Base-by-base conservation (phyloP, 139 green algal genomes). In the Parachlorella kessleri region DNA sequence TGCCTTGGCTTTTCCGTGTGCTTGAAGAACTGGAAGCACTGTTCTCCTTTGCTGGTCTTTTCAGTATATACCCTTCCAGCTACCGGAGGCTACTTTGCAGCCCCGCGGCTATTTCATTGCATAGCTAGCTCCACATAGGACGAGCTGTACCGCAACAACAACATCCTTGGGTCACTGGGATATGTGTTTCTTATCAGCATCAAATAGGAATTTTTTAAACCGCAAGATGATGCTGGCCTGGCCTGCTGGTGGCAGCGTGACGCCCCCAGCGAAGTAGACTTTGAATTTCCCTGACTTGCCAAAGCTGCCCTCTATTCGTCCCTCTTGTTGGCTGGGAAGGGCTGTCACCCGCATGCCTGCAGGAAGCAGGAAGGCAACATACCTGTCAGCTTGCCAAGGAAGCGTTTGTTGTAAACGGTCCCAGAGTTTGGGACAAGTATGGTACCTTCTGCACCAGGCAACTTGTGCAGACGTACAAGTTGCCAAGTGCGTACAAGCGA, bases 231-330 rank as follows among this genome's bases (percentile, higher is more conserved):
- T 59, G 6, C 75, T 78, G 54, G 41, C 37, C n/a, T 63, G 38
- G n/a, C 78, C 39, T n/a, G 69, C 76, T 14, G 67, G 64, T 38
- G 77, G n/a, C 4, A 63, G 35, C 3, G 37, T 55, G 0, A 92
- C 28, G 6, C 86, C 86, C 0, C 35, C 39, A 0, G 73, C 23
- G 39, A 96, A 95, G 36, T 75, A 23, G 7, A 95, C 91, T 55
- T 90, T 95, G 76, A 97, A 91, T 82, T 97, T 97, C 26, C 94
- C 94, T 39, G 84, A 92, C 73, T 94, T 97, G 53, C 94, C 94
- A 86, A 98, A 98, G 1, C 87, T 76, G 0, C 88, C 88, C 30
- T 91, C 82, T n/a, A 98, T 81, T 38, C 93, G 93, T 32, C 77
- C 73, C 55, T 89, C 82, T 0, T 91, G 86, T 4, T 64, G 37